Conservation (phyloP, 192 early-diverging fungal genomes). For the Backusella tarrabulga region DNA sequence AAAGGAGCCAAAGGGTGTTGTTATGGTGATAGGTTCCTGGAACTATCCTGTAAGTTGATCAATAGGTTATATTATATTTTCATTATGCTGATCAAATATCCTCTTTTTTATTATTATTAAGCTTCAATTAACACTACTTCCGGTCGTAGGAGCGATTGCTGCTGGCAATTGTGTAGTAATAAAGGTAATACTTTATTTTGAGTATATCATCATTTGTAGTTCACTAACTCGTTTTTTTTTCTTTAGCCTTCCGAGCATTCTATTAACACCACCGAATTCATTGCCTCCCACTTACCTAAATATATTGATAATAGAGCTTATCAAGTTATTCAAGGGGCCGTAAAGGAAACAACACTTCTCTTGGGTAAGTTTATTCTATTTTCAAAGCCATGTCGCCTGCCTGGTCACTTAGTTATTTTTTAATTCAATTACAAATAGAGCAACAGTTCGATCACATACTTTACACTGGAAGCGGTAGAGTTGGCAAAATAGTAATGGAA, state of each 20-base stretch:
- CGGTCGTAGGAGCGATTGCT: constrained; percentile 82
- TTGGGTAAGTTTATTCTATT: constrained; percentile 65
- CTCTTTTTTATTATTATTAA: not conserved
- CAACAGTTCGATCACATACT: constrained; percentile 85
- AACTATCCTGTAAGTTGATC: constrained; percentile 47
- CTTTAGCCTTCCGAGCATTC: constrained; percentile 75
- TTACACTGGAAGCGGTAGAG: constrained; percentile 84
- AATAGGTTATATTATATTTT: not conserved
- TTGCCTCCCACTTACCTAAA: constrained; percentile 62
- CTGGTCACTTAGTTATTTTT: not conserved
- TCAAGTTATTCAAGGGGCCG: constrained; percentile 77
- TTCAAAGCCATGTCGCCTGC: constrained; percentile 24
- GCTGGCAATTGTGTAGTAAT: constrained; percentile 83
- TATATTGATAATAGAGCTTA: constrained; percentile 74
- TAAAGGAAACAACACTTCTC: constrained; percentile 68
- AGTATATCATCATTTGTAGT: not conserved
- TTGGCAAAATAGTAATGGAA: constrained; percentile 79
- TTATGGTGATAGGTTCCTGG: constrained; percentile 62
- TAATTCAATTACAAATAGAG: not conserved
- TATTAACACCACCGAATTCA: constrained; percentile 56
- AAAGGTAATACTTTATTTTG: constrained; percentile 35
- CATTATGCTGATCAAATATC: not conserved
- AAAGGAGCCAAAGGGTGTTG: constrained; percentile 76
- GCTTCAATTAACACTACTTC: constrained; percentile 30
- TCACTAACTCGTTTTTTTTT: not conserved